Percentiles rank a stretch among this genome's conserved stretches.
Evolutionary conservation across 2,329 filamentous ascomycete genomes (phyloP).

Genomic region (Hymenoscyphus fraxineus): DNA sequence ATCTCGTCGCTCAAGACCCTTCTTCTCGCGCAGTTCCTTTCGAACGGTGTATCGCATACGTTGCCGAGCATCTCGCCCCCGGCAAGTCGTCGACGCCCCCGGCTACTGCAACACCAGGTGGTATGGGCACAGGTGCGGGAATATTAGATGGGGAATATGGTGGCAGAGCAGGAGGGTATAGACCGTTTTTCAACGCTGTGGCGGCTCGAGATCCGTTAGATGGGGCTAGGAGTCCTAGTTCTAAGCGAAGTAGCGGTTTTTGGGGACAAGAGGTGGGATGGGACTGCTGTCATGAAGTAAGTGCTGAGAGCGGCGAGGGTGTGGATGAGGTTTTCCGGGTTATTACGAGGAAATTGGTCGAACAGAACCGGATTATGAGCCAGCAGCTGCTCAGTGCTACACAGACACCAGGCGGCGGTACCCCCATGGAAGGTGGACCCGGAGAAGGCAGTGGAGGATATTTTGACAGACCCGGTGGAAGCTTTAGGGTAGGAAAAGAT

Average conservation of each 20-base stretch:
- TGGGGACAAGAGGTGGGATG: constrained; percentile 93
- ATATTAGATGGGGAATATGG: constrained; percentile 10
- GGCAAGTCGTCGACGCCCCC: constrained; percentile 64
- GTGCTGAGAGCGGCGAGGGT: constrained; percentile 87
- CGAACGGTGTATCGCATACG: constrained; percentile 92
- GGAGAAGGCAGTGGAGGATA: constrained; percentile 34
- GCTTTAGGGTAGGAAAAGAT: constrained; percentile 60
- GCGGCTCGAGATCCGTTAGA: constrained; percentile 30
- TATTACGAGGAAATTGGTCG: constrained; percentile 77
- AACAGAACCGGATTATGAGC: constrained; percentile 60
- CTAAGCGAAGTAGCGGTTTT: constrained; percentile 68
- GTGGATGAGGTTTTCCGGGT: constrained; percentile 96
- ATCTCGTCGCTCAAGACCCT: constrained; percentile 84
- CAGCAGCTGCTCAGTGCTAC: constrained; percentile 45
- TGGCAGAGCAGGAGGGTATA: constrained; percentile 12
- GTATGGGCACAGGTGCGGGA: constrained; percentile 12
- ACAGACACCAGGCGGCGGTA: constrained; percentile 41
- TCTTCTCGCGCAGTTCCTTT: constrained; percentile 79
- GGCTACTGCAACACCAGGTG: constrained; percentile 50
- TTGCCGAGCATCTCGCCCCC: constrained; percentile 84
- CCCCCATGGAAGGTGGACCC: constrained; percentile 33
- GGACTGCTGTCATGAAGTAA: constrained; percentile 97
- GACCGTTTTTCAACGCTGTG: constrained; percentile 1
- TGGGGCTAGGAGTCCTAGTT: constrained; percentile 57
- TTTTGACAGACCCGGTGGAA: constrained; percentile 52